Conservation (phyloP, 1,284 basidiomycete genomes). For the Blastosporella zonata region DNA sequence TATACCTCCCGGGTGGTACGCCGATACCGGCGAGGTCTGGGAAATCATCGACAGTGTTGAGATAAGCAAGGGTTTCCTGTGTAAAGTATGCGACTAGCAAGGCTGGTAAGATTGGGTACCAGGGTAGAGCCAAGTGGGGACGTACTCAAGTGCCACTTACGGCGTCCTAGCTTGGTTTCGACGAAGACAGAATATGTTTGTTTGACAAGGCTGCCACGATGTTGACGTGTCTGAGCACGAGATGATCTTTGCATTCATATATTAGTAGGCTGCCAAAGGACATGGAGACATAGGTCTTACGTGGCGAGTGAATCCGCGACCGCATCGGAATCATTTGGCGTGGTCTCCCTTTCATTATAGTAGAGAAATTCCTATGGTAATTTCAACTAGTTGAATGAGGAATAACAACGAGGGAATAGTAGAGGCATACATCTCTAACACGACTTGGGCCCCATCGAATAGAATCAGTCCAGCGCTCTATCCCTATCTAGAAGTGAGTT, state of each 20-base stretch:
- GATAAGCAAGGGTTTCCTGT: constrained; percentile 51
- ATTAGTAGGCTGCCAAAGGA: constrained; percentile 12
- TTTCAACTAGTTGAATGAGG: constrained; percentile 2
- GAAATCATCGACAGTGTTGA: constrained; percentile 58
- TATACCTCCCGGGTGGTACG: constrained; percentile 60
- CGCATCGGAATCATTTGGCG: constrained; percentile 43
- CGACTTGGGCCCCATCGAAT: constrained; percentile 78
- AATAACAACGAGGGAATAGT: neutral
- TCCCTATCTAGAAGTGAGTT: constrained; percentile 50
- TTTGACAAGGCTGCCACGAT: constrained; percentile 60
- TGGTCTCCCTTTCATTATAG: constrained; percentile 62
- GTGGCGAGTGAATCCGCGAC: constrained; percentile 35
- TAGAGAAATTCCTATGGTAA: constrained; percentile 65
- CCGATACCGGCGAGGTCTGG: constrained; percentile 48
- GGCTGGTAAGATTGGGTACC: neutral
- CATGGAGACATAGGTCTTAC: constrained; percentile 20
- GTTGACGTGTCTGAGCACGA: constrained; percentile 28
- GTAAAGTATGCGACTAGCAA: constrained; percentile 69
- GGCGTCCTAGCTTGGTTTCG: constrained; percentile 53
- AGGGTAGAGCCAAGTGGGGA: constrained; percentile 12
- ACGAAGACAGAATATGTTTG: constrained; percentile 79
- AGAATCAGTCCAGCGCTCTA: constrained; percentile 79
- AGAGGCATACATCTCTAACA: constrained; percentile 61
- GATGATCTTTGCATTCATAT: constrained; percentile 23
- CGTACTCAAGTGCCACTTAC: constrained; percentile 80